Conservation (phyloP, 176 grass and related monocot species). For the Olyra latifolia region DNA sequence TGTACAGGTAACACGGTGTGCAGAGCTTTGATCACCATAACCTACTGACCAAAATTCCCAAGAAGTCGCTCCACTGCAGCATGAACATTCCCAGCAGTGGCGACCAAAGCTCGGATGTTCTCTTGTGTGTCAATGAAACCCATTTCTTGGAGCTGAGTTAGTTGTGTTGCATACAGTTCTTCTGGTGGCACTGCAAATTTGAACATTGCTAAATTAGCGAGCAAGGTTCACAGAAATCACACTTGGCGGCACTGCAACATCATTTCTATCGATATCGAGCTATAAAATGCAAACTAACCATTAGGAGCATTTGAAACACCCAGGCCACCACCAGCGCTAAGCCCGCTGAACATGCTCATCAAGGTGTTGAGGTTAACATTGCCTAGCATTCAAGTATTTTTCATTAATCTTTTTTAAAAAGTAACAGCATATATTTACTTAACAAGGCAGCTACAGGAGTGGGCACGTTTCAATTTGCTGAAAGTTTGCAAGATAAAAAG, state of each 20-base stretch:
- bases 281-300: slow-evolving; percentile 35
- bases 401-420: not conserved
- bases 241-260: not conserved
- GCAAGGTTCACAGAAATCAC: not conserved
- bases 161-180: slow-evolving; percentile 66
- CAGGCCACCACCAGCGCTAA: slow-evolving; percentile 58
- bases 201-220: not conserved
- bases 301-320: slow-evolving; percentile 37
- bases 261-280: not conserved
- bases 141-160: slow-evolving; percentile 78
- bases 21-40: not conserved
- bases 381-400: slow-evolving; percentile 40
- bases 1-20: not conserved
- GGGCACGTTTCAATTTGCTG: not conserved
- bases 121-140: slow-evolving; percentile 76
- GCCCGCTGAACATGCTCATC: slow-evolving; percentile 74
- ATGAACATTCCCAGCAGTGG: slow-evolving; percentile 65
- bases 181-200: slow-evolving; percentile 56
- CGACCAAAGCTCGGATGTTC: slow-evolving; percentile 66
- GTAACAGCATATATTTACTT: not conserved
- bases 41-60: slow-evolving; percentile 59
- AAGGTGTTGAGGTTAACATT: slow-evolving; percentile 61
- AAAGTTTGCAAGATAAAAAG: not conserved
- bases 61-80: slow-evolving; percentile 77
- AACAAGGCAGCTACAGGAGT: not conserved